These are phyloP conservation scores for Eruca vesicaria DNA, from an alignment of 441 rosid genomes.

Conservation along the genomic window DNA sequence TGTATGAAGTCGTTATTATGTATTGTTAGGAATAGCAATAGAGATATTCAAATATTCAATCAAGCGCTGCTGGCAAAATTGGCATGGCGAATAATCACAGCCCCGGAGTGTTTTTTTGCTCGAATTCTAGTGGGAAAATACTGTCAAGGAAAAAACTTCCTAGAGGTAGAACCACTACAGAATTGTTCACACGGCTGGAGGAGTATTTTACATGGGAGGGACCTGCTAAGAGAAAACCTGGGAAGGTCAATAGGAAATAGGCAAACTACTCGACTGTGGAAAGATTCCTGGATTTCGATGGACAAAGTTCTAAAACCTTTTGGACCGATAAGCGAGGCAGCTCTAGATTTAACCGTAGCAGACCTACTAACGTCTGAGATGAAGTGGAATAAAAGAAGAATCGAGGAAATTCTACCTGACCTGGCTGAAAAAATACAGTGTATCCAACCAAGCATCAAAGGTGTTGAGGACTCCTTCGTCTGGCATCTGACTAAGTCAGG, in stretches of 20 bases:
- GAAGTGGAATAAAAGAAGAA: not conserved
- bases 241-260: not conserved
- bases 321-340: not conserved
- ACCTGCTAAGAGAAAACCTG: too few relatives aligned
- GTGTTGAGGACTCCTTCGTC: not conserved
- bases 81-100: too few relatives aligned
- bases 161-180: too few relatives aligned
- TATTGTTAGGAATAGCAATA: too few relatives aligned
- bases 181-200: too few relatives aligned
- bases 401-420: not conserved
- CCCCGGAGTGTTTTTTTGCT: too few relatives aligned
- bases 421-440: not conserved
- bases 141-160: too few relatives aligned
- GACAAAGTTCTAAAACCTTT: not conserved
- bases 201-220: too few relatives aligned
- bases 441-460: not conserved
- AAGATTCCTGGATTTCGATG: not conserved
- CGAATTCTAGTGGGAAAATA: too few relatives aligned
- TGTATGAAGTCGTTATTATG: too few relatives aligned
- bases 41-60: too few relatives aligned
- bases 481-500: not conserved
- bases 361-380: not conserved
- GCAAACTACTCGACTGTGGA: not conserved
- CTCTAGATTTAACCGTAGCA: not conserved
- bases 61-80: too few relatives aligned